phyloP scores from a whole-genome alignment of 2,329 filamentous ascomycete species.

The Nemania abortiva region DNA sequence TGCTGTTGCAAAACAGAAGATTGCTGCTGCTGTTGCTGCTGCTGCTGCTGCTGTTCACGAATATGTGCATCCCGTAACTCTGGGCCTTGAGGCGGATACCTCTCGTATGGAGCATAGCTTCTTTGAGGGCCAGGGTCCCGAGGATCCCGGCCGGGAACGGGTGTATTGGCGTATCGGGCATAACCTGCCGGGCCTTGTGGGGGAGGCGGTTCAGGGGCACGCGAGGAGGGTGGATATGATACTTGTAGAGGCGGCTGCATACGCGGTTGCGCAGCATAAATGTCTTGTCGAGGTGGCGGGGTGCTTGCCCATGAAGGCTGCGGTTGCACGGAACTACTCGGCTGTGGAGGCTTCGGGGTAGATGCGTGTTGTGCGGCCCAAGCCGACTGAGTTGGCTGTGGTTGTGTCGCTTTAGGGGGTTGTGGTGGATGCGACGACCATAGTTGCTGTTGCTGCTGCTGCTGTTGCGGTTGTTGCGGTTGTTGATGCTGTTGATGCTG shows the following conservation, averaged over 20 bases:
- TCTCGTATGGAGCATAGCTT: constrained; percentile 63
- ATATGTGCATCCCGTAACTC: constrained; percentile 55
- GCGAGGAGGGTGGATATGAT: constrained; percentile 55
- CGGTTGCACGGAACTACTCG: constrained; percentile 51
- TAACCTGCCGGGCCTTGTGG: constrained; percentile 57
- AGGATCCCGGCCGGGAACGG: constrained; percentile 55
- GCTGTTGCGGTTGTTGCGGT: constrained; percentile 40
- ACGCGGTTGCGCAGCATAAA: constrained; percentile 46
- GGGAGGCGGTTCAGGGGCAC: constrained; percentile 58
- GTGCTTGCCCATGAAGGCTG: constrained; percentile 54
- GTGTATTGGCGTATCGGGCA: constrained; percentile 59
- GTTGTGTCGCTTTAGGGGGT: constrained; percentile 52
- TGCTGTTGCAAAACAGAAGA: constrained; percentile 56
- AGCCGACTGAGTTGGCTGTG: constrained; percentile 53
- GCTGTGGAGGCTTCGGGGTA: constrained; percentile 53
- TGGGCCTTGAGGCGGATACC: constrained; percentile 53
- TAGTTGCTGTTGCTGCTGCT: constrained; percentile 47
- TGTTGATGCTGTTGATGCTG: constrained; percentile 49
- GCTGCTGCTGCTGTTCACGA: constrained; percentile 55
- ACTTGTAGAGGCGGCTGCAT: constrained; percentile 50
- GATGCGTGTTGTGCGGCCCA: constrained; percentile 56
- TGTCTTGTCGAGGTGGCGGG: constrained; percentile 50
- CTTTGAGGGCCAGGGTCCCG: constrained; percentile 60
- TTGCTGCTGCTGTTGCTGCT: constrained; percentile 50
- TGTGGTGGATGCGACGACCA: constrained; percentile 56